Conservation (phyloP, 2,329 filamentous ascomycete genomes). For the Trichoderma atroviride region DNA sequence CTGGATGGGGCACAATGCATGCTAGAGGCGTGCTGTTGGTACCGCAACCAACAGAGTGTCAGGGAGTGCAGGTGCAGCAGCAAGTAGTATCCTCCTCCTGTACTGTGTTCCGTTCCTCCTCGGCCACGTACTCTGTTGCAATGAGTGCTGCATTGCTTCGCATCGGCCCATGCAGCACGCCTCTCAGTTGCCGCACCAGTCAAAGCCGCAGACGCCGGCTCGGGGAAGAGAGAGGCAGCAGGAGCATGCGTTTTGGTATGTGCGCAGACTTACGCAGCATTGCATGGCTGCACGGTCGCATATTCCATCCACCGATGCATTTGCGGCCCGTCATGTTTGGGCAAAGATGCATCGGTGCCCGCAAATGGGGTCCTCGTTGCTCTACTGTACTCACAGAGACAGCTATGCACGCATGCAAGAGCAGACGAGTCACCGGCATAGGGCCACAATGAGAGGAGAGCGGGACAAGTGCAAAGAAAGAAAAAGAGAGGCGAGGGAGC, state of each 20-base stretch:
- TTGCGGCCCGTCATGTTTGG: background rate
- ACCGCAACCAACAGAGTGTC: slow-evolving; percentile 18
- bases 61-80: background rate
- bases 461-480: background rate
- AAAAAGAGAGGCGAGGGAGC: background rate
- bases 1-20: slow-evolving; percentile 3
- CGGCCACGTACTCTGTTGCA: slow-evolving; percentile 19
- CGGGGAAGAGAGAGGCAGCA: background rate
- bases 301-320: slow-evolving; percentile 4
- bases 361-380: background rate
- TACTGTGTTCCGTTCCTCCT: slow-evolving; percentile 13
- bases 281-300: slow-evolving; percentile 23
- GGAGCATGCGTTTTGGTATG: slow-evolving; percentile 18
- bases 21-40: slow-evolving; percentile 16
- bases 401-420: background rate
- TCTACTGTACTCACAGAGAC: background rate
- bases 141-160: slow-evolving; percentile 20
- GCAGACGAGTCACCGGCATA: background rate
- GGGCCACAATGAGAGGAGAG: background rate
- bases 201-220: background rate
- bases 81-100: background rate
- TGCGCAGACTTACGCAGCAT: slow-evolving; percentile 17
- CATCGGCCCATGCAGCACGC: slow-evolving; percentile 13
- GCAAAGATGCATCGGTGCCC: slow-evolving; percentile 14
- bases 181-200: slow-evolving; percentile 14